These are phyloP conservation scores for Trypanosoma mega DNA, from an alignment of 208 protist genomes.

Conservation along the genomic window DNA sequence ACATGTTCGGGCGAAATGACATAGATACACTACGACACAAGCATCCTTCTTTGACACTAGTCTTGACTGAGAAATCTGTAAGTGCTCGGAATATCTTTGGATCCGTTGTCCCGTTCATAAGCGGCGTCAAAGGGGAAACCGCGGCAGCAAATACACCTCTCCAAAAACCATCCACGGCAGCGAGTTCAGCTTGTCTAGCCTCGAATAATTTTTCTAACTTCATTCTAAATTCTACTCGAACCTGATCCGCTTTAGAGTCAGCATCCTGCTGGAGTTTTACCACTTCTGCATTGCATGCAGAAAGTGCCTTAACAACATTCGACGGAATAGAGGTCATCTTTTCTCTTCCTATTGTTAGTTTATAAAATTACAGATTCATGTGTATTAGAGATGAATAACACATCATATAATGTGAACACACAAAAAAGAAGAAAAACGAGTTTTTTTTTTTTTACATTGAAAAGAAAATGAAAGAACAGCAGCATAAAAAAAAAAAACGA, in stretches of 20 bases:
- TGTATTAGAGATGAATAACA: conserved; percentile 23
- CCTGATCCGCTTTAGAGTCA: conserved; percentile 25
- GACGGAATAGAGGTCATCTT: conserved; percentile 24
- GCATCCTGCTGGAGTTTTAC: conserved; percentile 33
- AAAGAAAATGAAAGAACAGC: conserved; percentile 1
- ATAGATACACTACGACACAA: conserved; percentile 53
- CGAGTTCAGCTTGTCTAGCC: conserved; percentile 47
- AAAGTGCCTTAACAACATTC: conserved; percentile 29
- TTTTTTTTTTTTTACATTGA: conserved; percentile 5
- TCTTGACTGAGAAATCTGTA: conserved; percentile 53
- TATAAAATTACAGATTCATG: conserved; percentile 2
- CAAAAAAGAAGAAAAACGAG: conserved; percentile 1
- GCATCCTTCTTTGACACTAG: conserved; percentile 35
- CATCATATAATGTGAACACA: conserved; percentile 18
- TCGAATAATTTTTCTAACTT: conserved; percentile 62
- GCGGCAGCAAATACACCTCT: conserved; percentile 40
- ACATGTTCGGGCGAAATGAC: conserved; percentile 67
- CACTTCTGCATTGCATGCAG: conserved; percentile 39
- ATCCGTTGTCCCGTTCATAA: conserved; percentile 78
- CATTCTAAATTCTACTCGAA: conserved; percentile 39
- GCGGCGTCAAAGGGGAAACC: conserved; percentile 34
- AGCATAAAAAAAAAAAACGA: conserved; percentile 13
- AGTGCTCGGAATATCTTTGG: conserved; percentile 77
- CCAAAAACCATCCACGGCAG: conserved; percentile 60
- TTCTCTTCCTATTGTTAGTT: neutral